Evolutionary conservation across 768 basidiomycete genomes (phyloP).

Genomic region (Cubamyces sp.): DNA sequence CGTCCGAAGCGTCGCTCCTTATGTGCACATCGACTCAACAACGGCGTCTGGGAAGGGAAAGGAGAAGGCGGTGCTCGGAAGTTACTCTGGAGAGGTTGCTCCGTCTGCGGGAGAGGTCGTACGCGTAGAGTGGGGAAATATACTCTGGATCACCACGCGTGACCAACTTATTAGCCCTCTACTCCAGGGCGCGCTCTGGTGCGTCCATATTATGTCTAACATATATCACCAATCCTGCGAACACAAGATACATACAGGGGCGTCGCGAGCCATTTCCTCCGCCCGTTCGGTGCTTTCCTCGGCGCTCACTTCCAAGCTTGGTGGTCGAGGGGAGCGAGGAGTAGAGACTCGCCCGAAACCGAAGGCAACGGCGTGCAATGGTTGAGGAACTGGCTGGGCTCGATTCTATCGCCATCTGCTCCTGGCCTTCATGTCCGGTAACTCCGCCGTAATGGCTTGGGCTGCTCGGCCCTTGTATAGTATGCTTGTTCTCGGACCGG

Average conservation of each 20-base stretch:
- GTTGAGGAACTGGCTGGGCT: constrained; percentile 42
- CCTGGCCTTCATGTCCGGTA: background rate
- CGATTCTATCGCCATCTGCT: constrained; percentile 15
- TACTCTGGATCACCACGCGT: constrained; percentile 64
- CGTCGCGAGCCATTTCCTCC: constrained; percentile 48
- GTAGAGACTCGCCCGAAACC: background rate
- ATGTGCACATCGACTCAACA: constrained; percentile 45
- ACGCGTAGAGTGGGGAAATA: constrained; percentile 53
- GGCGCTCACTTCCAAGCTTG: constrained; percentile 22
- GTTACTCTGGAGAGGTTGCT: constrained; percentile 30
- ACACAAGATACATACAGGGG: constrained; percentile 40
- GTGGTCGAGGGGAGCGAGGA: constrained; percentile 27
- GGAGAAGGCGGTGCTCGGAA: constrained; percentile 34
- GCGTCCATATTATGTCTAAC: constrained; percentile 29
- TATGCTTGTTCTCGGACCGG: too few relatives aligned
- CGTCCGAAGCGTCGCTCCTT: constrained; percentile 59
- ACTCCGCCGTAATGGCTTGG: too few relatives aligned
- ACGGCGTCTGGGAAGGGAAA: constrained; percentile 36
- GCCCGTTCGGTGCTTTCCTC: constrained; percentile 38
- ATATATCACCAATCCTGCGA: background rate
- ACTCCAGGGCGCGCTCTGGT: constrained; percentile 71
- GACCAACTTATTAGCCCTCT: constrained; percentile 74
- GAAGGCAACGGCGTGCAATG: constrained; percentile 48
- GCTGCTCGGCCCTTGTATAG: too few relatives aligned
- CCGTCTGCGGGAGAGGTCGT: constrained; percentile 26